Percentiles rank a stretch among this genome's conserved stretches.
These are phyloP conservation scores for Chamaecrista fasciculata DNA, from an alignment of 306 rosid species.

Conservation along the genomic window DNA sequence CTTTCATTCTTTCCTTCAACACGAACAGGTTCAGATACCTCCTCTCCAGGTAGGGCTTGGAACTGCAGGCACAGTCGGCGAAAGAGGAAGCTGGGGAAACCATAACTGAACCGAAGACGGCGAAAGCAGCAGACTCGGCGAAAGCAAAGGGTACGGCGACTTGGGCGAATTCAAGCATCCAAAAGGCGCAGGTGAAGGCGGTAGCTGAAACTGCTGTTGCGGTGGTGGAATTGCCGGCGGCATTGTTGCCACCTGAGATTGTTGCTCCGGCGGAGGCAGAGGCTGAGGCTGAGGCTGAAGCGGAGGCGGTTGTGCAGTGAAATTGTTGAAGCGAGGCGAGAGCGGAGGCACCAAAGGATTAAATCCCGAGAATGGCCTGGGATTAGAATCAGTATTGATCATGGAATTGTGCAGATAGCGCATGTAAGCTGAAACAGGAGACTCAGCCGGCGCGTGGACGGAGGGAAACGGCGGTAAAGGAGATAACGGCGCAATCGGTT, in stretches of 20 bases:
- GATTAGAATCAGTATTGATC: conserved; percentile 34
- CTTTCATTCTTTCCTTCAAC: too few species aligned
- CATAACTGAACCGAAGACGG: conserved; percentile 49
- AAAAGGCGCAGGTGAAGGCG: conserved; percentile 50
- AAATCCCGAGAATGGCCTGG: conserved; percentile 54
- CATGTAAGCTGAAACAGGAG: conserved; percentile 72
- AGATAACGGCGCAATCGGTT: too few species aligned
- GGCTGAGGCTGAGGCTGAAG: too few species aligned
- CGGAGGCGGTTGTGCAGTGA: conserved; percentile 24
- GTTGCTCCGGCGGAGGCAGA: conserved; percentile 32
- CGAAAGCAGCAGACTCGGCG: conserved; percentile 48
- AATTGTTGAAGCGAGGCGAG: conserved; percentile 61
- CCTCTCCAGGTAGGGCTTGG: conserved; percentile 74
- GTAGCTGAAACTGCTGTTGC: conserved; percentile 40
- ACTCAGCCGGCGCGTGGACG: too few species aligned
- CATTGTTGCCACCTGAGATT: conserved; percentile 11
- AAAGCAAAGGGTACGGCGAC: conserved; percentile 45
- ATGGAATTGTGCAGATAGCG: conserved; percentile 46
- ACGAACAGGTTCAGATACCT: conserved; percentile 39
- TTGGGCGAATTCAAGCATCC: conserved; percentile 74
- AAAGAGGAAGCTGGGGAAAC: conserved; percentile 64
- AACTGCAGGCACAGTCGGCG: conserved; percentile 62
- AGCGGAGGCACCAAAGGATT: conserved; percentile 54
- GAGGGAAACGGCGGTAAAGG: too few species aligned
- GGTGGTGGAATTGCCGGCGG: conserved; percentile 25